Conservation (phyloP, 2,329 filamentous ascomycete species). For the Scleromitrula shiraiana region DNA sequence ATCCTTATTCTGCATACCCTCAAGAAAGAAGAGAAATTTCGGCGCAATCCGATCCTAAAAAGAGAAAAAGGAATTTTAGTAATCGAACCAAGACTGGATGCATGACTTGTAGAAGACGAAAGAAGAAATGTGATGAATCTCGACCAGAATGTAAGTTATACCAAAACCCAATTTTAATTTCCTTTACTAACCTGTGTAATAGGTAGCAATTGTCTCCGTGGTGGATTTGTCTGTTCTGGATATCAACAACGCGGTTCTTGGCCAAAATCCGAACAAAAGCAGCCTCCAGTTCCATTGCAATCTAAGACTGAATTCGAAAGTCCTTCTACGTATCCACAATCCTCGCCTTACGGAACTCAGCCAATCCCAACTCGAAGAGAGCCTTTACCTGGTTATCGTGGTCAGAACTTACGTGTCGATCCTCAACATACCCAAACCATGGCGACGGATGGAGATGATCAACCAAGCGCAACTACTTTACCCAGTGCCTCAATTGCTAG, state of each 20-base stretch:
- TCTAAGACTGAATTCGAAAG: slow-evolving; percentile 61
- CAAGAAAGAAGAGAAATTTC: slow-evolving; percentile 26
- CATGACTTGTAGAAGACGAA: slow-evolving; percentile 80
- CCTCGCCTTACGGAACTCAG: slow-evolving; percentile 43
- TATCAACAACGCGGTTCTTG: slow-evolving; percentile 75
- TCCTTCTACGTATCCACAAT: slow-evolving; percentile 45
- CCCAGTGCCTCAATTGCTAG: slow-evolving; percentile 44
- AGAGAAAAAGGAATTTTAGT: slow-evolving; percentile 75
- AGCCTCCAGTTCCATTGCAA: slow-evolving; percentile 65
- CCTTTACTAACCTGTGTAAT: slow-evolving; percentile 1
- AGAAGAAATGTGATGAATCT: slow-evolving; percentile 96
- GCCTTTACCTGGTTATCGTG: slow-evolving; percentile 50
- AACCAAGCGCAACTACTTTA: slow-evolving; percentile 50
- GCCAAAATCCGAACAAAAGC: slow-evolving; percentile 67
- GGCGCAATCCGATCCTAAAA: slow-evolving; percentile 55
- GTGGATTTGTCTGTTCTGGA: slow-evolving; percentile 84
- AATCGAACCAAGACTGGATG: slow-evolving; percentile 95
- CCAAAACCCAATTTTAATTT: slow-evolving; percentile 6
- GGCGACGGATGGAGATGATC: slow-evolving; percentile 48
- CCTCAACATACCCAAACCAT: slow-evolving; percentile 49
- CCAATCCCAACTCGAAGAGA: slow-evolving; percentile 39
- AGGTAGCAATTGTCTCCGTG: slow-evolving; percentile 86
- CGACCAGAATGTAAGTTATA: slow-evolving; percentile 79
- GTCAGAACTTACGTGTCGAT: slow-evolving; percentile 54
- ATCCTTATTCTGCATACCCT: slow-evolving; percentile 31